Conservation (phyloP, 306 rosid species). For the Begonia peltatifolia region DNA sequence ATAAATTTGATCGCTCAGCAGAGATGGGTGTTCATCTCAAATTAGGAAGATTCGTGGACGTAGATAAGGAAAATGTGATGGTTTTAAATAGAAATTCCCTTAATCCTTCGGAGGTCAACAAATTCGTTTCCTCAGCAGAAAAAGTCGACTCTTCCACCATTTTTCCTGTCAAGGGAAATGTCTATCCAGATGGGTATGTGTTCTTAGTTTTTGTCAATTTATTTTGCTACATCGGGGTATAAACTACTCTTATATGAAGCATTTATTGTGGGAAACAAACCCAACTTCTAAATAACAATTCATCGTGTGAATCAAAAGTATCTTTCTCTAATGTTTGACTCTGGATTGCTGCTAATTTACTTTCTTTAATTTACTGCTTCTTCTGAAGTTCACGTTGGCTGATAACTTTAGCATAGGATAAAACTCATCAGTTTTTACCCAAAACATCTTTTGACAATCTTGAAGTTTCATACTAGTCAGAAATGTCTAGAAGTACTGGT, state of each 20-base stretch:
- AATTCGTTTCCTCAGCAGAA: constrained; percentile 17
- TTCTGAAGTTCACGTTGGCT: not conserved
- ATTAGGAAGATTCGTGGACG: constrained; percentile 33
- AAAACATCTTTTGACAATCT: too few relatives aligned
- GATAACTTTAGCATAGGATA: not conserved
- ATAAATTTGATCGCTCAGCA: constrained; percentile 25
- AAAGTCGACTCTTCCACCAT: constrained; percentile 34
- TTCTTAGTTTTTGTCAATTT: not conserved
- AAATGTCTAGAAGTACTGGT: too few relatives aligned
- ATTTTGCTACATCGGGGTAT: not conserved
- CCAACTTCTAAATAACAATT: not conserved
- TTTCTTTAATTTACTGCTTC: not conserved
- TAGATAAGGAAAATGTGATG: constrained; percentile 16
- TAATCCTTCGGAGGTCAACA: constrained; percentile 8
- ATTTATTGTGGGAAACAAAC: not conserved
- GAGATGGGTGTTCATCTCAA: constrained; percentile 34
- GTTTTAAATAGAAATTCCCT: constrained; percentile 5
- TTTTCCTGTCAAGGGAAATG: constrained; percentile 56
- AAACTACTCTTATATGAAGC: not conserved
- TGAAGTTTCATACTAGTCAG: too few relatives aligned
- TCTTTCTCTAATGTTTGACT: not conserved
- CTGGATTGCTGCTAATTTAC: not conserved
- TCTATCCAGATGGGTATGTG: constrained; percentile 67
- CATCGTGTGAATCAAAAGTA: not conserved
- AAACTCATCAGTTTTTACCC: too few relatives aligned